Base-by-base conservation (phyloP, 129 eudicot species). In the Arctium lappa region DNA sequence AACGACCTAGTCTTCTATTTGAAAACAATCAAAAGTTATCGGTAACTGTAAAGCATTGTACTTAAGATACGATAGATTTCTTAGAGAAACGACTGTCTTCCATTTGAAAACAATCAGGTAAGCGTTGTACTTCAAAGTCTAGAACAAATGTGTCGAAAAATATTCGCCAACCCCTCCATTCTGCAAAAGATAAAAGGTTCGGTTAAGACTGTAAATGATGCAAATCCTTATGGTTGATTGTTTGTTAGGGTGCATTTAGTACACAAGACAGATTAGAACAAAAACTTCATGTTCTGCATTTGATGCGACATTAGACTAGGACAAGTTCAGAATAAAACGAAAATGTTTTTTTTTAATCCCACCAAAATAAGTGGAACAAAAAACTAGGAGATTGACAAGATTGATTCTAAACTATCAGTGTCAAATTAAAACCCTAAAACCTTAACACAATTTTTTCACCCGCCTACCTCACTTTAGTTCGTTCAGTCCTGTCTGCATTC, bases 151-250 rank as follows among this genome's bases (percentile, higher is more conserved):
- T 69, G 72, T 60, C 72, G 46, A 9, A 11, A 12, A 39, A 76
- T 48, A 53, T 32, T 66, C 70, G 44, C 82, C n/a, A 39, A 44
- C 37, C 53, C 68, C 56, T 46, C 78, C 33, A 80, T 71, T 80
- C 84, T 80, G 38, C 60, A 80, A 66, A 66, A 29, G 71, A 66
- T 18, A 22, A 66, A 22, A 22, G 2, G 32, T 2, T 18, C 7
- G 6, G 3, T 66, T 60, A 60, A 16, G 9, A 4, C 8, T n/a
- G 2, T 60, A 5, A 15, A 15, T 15, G 22, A 60, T 60, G 29
- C 65, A 22, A 53, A 53, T 53, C 65, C 65, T 15, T 42, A 42
- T 42, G 15, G 27, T 53, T 15, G 27, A 53, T 53, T 16, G 65
- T 53, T 27, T 4, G 8, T 53, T 53, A 4, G 65, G 60, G 60